phyloP scores from a whole-genome alignment of 441 rosid species.

The Erysimum pusillum region DNA sequence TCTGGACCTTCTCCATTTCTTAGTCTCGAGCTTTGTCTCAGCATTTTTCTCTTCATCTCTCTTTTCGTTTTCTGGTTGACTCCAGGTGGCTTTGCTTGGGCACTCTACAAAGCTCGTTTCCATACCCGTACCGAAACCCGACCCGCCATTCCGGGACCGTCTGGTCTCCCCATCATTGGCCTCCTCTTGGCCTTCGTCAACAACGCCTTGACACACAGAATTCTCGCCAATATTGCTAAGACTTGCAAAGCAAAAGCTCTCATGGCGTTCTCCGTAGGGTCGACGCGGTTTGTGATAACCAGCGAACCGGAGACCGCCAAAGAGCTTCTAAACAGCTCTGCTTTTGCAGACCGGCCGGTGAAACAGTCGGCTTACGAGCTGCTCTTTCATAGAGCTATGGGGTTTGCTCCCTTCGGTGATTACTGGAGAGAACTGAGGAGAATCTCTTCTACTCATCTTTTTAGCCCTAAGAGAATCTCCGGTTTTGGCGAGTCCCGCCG shows the following conservation, averaged over 20 bases:
- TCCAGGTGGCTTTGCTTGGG: conserved; percentile 78
- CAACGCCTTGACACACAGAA: conserved; percentile 60
- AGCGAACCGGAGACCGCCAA: conserved; percentile 72
- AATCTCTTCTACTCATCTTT: conserved; percentile 49
- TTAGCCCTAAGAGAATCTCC: conserved; percentile 47
- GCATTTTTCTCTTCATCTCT: conserved; percentile 29
- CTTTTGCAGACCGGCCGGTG: conserved; percentile 78
- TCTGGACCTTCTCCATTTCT: conserved; percentile 11
- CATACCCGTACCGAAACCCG: conserved; percentile 33
- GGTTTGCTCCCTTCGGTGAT: conserved; percentile 80
- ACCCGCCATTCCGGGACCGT: conserved; percentile 67
- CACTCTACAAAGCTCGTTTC: conserved; percentile 53
- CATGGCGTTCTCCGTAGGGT: conserved; percentile 82
- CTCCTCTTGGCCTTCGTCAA: conserved; percentile 55
- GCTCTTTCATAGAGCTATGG: conserved; percentile 83
- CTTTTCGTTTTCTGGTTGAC: conserved; percentile 49
- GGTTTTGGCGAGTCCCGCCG: conserved; percentile 23
- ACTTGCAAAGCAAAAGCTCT: conserved; percentile 53
- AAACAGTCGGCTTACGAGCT: conserved; percentile 87
- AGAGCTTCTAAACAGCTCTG: conserved; percentile 72
- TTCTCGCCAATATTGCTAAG: conserved; percentile 53
- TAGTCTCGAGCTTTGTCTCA: conserved; percentile 38
- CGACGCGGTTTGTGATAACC: conserved; percentile 70
- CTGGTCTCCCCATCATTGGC: conserved; percentile 68
- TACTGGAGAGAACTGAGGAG: conserved; percentile 83